Conservation (phyloP, 306 rosid genomes). For the Cicer cuneatum region DNA sequence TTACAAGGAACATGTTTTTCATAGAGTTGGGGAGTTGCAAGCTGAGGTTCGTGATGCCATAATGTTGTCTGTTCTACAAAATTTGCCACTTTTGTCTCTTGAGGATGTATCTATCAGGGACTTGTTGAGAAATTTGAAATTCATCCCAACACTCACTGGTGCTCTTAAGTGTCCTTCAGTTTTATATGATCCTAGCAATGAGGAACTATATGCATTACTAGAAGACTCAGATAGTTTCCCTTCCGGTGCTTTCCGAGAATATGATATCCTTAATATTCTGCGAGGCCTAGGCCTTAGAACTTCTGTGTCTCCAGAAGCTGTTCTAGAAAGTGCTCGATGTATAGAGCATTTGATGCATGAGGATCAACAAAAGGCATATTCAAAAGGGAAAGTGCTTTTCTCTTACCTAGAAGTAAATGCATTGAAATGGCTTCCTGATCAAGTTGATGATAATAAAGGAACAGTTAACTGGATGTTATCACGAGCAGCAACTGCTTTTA, state of each 20-base stretch:
- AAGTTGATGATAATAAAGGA: conserved; percentile 63
- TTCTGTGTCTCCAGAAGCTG: conserved; percentile 76
- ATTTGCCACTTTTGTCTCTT: conserved; percentile 76
- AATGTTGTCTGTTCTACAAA: conserved; percentile 77
- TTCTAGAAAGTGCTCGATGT: conserved; percentile 79
- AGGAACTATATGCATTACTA: conserved; percentile 81
- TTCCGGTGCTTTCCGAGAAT: conserved; percentile 69
- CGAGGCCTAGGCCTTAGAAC: conserved; percentile 90
- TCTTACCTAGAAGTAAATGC: conserved; percentile 96
- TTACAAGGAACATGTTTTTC: conserved; percentile 68
- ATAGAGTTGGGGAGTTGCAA: conserved; percentile 73
- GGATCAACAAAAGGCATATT: conserved; percentile 81
- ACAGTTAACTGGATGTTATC: conserved; percentile 79
- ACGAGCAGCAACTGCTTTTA: conserved; percentile 74
- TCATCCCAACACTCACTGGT: conserved; percentile 70
- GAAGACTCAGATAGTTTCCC: conserved; percentile 85
- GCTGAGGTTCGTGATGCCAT: conserved; percentile 81
- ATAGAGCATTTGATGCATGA: conserved; percentile 73
- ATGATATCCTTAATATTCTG: conserved; percentile 73
- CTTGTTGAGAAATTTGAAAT: conserved; percentile 70
- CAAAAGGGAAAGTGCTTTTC: conserved; percentile 79
- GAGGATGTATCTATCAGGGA: conserved; percentile 81
- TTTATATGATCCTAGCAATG: conserved; percentile 87
- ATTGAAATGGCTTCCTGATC: conserved; percentile 85
- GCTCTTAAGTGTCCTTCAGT: conserved; percentile 73